Percentiles rank a stretch among this genome's conserved stretches.
phyloP scores from a whole-genome alignment of 2,329 filamentous ascomycete species.

The Verticillium longisporum region DNA sequence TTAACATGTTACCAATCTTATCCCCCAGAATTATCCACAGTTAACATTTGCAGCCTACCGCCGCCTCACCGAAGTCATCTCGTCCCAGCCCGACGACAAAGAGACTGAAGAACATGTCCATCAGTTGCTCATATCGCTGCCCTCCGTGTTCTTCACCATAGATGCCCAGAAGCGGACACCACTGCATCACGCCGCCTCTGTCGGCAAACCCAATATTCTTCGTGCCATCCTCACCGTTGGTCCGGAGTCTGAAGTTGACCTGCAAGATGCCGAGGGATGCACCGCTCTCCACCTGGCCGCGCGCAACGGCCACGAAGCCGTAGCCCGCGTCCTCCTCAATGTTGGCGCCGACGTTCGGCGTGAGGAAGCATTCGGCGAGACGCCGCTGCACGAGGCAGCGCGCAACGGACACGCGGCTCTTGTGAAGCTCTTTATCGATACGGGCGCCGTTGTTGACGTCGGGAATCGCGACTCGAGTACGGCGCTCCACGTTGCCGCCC shows the following conservation, averaged over 20 bases:
- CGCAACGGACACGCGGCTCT: constrained; percentile 6
- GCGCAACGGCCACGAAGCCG: constrained; percentile 9
- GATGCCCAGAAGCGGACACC: constrained; percentile 9
- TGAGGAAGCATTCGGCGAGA: constrained; percentile 11
- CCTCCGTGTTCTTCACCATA: constrained; percentile 8
- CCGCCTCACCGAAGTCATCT: constrained; percentile 11
- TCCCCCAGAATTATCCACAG: too few species aligned
- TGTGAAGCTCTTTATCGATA: constrained; percentile 6
- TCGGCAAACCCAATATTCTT: constrained; percentile 6
- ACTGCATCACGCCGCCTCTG: constrained; percentile 10
- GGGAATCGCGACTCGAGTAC: constrained; percentile 9
- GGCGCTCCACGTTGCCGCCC: constrained; percentile 9
- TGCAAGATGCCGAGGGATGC: constrained; percentile 6
- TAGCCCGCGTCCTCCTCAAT: constrained; percentile 7
- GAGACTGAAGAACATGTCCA: constrained; percentile 6
- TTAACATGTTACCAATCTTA: too few species aligned
- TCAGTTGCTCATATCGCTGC: constrained; percentile 10
- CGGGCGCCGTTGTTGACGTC: constrained; percentile 10
- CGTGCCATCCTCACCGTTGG: constrained; percentile 6
- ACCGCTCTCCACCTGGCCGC: constrained; percentile 12
- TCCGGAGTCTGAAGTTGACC: constrained; percentile 6
- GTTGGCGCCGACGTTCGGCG: constrained; percentile 9
- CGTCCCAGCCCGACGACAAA: constrained; percentile 1
- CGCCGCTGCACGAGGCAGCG: constrained; percentile 9
- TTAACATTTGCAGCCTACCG: constrained; percentile 7